Conservation (phyloP, 1,139 yeast species). For the Yamadazyma conglobata region DNA sequence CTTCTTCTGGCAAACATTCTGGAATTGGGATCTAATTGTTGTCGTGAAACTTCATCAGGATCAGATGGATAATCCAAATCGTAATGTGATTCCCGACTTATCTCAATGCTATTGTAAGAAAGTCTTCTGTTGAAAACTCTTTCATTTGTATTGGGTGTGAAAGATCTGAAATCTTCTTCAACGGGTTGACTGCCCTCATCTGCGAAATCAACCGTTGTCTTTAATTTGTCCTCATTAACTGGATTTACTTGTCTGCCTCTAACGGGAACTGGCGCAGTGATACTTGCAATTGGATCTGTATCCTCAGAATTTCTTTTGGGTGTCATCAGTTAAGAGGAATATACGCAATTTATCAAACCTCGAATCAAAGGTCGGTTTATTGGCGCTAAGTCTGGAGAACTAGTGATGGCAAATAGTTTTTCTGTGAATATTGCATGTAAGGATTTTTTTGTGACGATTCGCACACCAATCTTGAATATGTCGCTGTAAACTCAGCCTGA, state of each 20-base stretch:
- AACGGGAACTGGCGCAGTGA: constrained; percentile 2
- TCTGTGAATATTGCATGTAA: too few species aligned
- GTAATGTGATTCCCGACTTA: constrained; percentile 44
- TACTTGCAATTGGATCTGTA: not conserved
- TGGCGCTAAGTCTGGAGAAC: too few species aligned
- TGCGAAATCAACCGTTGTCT: not conserved
- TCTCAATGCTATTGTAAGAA: constrained; percentile 34
- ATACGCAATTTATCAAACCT: too few species aligned
- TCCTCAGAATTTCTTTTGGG: not conserved
- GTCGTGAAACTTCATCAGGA: constrained; percentile 32
- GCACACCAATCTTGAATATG: too few species aligned
- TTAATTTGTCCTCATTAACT: too few species aligned
- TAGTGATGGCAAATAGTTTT: too few species aligned
- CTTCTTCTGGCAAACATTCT: constrained; percentile 52
- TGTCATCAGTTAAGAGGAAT: too few species aligned
- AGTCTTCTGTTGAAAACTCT: constrained; percentile 27
- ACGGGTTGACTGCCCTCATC: not conserved
- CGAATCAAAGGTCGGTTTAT: too few species aligned
- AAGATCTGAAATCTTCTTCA: constrained; percentile 9
- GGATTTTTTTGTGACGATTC: too few species aligned
- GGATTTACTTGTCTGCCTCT: constrained; percentile 1
- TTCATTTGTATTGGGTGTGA: constrained; percentile 26
- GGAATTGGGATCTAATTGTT: constrained; percentile 49
- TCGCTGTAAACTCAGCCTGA: too few species aligned
- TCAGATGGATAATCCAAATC: constrained; percentile 57